Evolutionary conservation across 352 stramenopile genomes (phyloP).

Genomic region (Phytophthora uliginosa): DNA sequence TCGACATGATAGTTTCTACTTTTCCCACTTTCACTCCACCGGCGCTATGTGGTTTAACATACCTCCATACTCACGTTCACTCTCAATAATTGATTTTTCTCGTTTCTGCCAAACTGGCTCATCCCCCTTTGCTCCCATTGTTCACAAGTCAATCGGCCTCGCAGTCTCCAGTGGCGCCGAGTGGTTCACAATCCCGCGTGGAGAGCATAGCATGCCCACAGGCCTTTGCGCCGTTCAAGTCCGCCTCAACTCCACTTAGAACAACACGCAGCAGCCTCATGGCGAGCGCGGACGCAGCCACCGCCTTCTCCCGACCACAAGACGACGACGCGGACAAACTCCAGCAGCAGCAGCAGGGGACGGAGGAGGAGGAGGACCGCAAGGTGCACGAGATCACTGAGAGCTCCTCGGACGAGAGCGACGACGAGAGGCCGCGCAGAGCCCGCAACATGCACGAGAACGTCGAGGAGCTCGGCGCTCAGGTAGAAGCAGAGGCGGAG

Average conservation of each 20-base stretch:
- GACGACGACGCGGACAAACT: constrained; percentile 6
- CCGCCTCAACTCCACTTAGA: neutral
- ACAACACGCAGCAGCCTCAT: constrained; percentile 14
- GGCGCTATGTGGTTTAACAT: too few relatives aligned
- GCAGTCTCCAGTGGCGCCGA: constrained; percentile 23
- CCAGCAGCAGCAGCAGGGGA: neutral
- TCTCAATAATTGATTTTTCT: neutral
- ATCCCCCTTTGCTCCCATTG: constrained; percentile 17
- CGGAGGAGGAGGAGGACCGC: constrained; percentile 1
- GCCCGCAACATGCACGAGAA: neutral
- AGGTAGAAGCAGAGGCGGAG: neutral
- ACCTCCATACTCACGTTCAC: neutral
- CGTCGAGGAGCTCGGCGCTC: neutral
- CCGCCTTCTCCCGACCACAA: neutral
- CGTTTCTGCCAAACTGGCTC: constrained; percentile 15
- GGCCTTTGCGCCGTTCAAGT: constrained; percentile 26
- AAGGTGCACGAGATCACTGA: constrained; percentile 50
- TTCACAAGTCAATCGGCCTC: neutral
- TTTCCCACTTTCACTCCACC: too few relatives aligned
- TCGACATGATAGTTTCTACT: too few relatives aligned
- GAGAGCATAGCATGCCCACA: constrained; percentile 34
- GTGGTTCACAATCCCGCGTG: constrained; percentile 33
- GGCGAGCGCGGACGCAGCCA: constrained; percentile 14
- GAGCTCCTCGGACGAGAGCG: constrained; percentile 50
- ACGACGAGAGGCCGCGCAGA: constrained; percentile 21